phyloP scores from a whole-genome alignment of 495 filamentous ascomycete genomes.

The Melanomma pulvis-pyrius region DNA sequence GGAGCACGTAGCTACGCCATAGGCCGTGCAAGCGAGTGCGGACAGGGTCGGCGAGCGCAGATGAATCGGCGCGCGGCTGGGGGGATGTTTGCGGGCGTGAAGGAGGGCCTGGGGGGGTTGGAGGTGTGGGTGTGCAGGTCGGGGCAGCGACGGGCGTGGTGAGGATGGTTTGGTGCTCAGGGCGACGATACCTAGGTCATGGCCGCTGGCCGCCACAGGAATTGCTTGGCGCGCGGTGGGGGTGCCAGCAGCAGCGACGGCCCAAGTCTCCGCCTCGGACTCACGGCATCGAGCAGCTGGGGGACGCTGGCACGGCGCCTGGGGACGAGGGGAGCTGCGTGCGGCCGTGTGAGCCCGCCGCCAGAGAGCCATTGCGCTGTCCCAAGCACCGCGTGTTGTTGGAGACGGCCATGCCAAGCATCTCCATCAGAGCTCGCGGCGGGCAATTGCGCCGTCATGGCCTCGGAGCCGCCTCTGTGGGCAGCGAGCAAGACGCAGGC shows the following conservation, averaged over 20 bases:
- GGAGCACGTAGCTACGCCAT: constrained; percentile 36
- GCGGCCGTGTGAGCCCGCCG: no score
- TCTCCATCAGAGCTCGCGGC: no score
- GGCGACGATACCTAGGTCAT: constrained; percentile 27
- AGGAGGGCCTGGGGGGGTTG: not conserved
- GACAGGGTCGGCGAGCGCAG: constrained; percentile 6
- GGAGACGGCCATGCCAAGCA: no score
- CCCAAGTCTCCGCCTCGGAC: not conserved
- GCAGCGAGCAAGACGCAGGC: not conserved
- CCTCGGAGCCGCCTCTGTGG: no score
- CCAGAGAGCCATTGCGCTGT: no score
- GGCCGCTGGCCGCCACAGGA: constrained; percentile 7
- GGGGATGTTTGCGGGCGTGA: not conserved
- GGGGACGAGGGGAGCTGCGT: no score
- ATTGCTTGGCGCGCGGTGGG: constrained; percentile 22
- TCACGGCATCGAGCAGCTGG: not conserved
- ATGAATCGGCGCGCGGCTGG: not conserved
- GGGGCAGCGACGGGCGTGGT: not conserved
- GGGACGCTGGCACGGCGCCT: not conserved
- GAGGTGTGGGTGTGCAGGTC: not conserved
- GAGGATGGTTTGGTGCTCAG: not conserved
- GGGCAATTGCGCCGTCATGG: no score
- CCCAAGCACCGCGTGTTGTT: no score
- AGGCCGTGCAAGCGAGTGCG: constrained; percentile 37
- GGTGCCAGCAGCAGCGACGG: not conserved